These are phyloP conservation scores for Areca catechu DNA, from an alignment of 176 grass and related monocot genomes.

Conservation along the genomic window DNA sequence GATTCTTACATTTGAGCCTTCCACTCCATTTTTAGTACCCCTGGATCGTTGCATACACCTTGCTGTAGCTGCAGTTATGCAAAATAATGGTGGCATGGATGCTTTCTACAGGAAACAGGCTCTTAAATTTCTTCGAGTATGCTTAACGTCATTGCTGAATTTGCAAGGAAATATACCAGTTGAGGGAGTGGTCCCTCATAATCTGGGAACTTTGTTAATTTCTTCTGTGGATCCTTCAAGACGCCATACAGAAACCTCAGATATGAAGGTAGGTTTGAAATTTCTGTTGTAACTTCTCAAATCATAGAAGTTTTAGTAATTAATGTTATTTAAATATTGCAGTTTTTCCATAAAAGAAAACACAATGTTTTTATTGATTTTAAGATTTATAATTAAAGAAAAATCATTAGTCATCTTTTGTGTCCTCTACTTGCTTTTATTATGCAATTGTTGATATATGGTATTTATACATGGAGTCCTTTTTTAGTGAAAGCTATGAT, in stretches of 20 bases:
- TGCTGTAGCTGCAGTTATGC: slow-evolving; percentile 84
- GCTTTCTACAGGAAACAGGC: slow-evolving; percentile 89
- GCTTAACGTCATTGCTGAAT: slow-evolving; percentile 75
- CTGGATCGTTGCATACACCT: slow-evolving; percentile 88
- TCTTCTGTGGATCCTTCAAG: slow-evolving; percentile 83
- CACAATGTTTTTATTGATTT: no score
- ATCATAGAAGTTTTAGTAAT: no score
- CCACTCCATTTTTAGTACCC: slow-evolving; percentile 92
- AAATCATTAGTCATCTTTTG: no score
- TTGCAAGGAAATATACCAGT: slow-evolving; percentile 69
- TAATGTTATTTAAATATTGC: no score
- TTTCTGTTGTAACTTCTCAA: background rate
- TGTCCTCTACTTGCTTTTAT: no score
- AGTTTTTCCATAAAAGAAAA: no score
- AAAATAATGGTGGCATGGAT: slow-evolving; percentile 63
- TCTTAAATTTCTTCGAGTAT: slow-evolving; percentile 81
- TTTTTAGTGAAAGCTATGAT: no score
- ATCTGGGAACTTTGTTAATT: slow-evolving; percentile 68
- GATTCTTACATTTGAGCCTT: slow-evolving; percentile 97
- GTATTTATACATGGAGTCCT: no score
- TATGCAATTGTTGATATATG: no score
- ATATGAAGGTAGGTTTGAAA: slow-evolving; percentile 66
- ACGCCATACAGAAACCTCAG: slow-evolving; percentile 64
- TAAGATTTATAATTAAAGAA: no score
- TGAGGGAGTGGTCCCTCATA: slow-evolving; percentile 62